Percentiles rank a stretch among this genome's conserved stretches.
Conservation (phyloP, 202 grass and related monocot genomes). For the Brachypodium distachyon region DNA sequence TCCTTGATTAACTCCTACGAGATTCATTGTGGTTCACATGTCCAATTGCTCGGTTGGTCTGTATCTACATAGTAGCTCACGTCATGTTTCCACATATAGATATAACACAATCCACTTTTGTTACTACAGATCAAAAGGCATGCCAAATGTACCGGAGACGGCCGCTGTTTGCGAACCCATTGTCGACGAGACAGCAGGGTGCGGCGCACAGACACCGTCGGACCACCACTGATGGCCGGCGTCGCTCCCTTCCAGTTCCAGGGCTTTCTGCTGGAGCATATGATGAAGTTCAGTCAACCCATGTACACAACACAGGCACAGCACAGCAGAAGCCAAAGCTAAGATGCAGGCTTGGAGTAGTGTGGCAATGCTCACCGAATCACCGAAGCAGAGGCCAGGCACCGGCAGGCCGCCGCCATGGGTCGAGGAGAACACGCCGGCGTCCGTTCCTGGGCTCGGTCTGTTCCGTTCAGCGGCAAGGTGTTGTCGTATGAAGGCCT, state of each 20-base stretch:
- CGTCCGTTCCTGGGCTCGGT: not conserved
- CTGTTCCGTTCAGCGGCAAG: not conserved
- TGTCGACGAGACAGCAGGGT: not conserved
- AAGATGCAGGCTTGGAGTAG: not conserved
- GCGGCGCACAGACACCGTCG: not conserved
- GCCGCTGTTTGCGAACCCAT: constrained; percentile 31
- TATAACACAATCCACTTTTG: not conserved
- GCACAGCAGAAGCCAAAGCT: not conserved
- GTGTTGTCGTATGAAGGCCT: constrained; percentile 45
- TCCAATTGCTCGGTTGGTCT: not conserved
- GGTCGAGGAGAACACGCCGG: not conserved
- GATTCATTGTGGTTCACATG: not conserved
- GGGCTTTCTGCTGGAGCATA: constrained; percentile 24
- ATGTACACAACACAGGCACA: not conserved
- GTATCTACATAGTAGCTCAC: not conserved
- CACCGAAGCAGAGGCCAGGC: constrained; percentile 1
- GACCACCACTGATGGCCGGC: constrained; percentile 18
- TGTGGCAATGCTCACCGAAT: constrained; percentile 24
- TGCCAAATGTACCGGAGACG: constrained; percentile 33
- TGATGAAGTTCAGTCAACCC: not conserved
- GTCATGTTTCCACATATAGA: not conserved
- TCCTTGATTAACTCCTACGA: not conserved
- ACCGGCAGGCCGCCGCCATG: not conserved
- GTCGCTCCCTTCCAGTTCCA: constrained; percentile 24
- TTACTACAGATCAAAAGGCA: not conserved